Percentiles rank a stretch among this genome's conserved stretches.
Conservation (phyloP, 345 rosid genomes). For the Brassica nigra region DNA sequence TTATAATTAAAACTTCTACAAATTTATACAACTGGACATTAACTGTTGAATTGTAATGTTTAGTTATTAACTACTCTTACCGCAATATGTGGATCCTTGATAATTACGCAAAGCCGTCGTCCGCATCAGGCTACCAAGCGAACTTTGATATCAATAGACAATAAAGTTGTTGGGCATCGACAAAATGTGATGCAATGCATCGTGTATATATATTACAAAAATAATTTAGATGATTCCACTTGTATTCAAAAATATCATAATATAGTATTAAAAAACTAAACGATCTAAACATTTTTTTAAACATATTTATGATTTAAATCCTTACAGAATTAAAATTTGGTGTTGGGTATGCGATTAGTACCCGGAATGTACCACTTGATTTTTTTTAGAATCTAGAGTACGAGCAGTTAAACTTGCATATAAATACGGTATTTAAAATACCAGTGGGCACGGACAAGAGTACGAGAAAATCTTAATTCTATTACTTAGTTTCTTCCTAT, state of each 20-base stretch:
- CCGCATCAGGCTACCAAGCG: not conserved
- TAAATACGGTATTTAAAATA: not conserved
- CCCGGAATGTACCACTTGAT: not conserved
- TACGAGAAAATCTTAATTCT: not conserved
- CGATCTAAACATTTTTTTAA: not conserved
- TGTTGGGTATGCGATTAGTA: not conserved
- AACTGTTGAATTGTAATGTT: not conserved
- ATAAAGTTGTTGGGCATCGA: not conserved
- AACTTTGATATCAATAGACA: not conserved
- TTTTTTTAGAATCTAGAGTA: not conserved
- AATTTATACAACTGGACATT: not conserved
- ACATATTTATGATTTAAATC: not conserved
- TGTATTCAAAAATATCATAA: not conserved
- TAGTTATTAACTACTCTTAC: not conserved
- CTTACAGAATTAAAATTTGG: not conserved
- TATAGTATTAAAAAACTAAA: not conserved
- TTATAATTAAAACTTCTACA: not conserved
- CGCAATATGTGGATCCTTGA: not conserved
- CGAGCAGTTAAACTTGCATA: not conserved
- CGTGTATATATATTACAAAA: not conserved
- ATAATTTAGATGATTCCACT: not conserved
- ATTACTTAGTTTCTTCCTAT: not conserved
- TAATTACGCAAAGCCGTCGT: not conserved
- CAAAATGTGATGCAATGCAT: not conserved
- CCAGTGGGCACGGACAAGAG: not conserved